Conservation (phyloP, 2,329 filamentous ascomycete genomes). For the Fusarium bactridioides region DNA sequence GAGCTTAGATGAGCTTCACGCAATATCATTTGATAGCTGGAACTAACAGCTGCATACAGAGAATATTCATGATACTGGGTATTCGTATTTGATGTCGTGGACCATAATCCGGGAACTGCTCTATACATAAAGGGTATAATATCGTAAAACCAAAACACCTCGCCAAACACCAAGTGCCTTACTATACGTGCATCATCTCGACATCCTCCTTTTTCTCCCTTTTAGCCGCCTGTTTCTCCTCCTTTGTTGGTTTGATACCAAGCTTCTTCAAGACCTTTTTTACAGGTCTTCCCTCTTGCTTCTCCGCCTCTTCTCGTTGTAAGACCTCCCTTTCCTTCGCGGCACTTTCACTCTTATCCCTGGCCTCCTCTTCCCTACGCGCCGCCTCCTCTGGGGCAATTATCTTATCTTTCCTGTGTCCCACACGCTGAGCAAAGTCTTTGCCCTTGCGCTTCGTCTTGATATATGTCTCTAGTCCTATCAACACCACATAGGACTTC, state of each 20-base stretch:
- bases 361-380: constrained; percentile 64
- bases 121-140: constrained; percentile 26
- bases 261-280: constrained; percentile 53
- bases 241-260: constrained; percentile 43
- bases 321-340: constrained; percentile 58
- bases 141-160: constrained; percentile 1
- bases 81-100: constrained; percentile 3
- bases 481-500: constrained; percentile 81
- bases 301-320: constrained; percentile 53
- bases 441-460: constrained; percentile 73
- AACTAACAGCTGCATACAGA: neutral
- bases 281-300: constrained; percentile 40
- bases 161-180: neutral
- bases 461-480: constrained; percentile 83
- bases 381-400: constrained; percentile 67
- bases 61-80: neutral
- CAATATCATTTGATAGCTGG: neutral
- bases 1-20: neutral
- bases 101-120: constrained; percentile 11
- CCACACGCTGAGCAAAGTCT: constrained; percentile 57
- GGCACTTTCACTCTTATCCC: constrained; percentile 68
- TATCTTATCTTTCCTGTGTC: constrained; percentile 65
- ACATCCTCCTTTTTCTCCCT: constrained; percentile 31
- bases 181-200: constrained; percentile 9
- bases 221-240: constrained; percentile 33